These are phyloP conservation scores for Nemania sp. DNA, from an alignment of 2,329 filamentous ascomycete genomes.

Conservation along the genomic window DNA sequence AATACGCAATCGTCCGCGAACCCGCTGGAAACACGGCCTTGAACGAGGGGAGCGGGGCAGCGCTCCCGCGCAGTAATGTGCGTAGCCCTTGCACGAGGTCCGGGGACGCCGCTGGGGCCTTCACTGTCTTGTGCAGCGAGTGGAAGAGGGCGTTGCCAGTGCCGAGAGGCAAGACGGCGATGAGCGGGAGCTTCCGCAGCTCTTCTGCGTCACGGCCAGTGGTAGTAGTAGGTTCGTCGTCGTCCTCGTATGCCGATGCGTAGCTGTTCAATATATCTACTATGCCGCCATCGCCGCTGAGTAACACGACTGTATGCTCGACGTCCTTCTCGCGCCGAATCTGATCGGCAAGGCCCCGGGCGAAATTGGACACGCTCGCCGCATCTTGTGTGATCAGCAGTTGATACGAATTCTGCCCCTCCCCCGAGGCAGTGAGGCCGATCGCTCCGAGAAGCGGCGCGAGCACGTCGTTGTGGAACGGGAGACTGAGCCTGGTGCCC, in stretches of 20 bases:
- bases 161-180: conserved; percentile 64
- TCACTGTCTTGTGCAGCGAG: conserved; percentile 63
- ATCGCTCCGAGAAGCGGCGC: conserved; percentile 57
- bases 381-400: conserved; percentile 67
- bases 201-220: not conserved
- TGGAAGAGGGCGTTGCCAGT: conserved; percentile 69
- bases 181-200: conserved; percentile 42
- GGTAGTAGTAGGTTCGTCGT: not conserved
- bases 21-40: conserved; percentile 63
- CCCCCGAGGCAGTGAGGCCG: conserved; percentile 41
- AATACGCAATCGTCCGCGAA: conserved; percentile 52
- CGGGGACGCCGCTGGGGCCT: conserved; percentile 47
- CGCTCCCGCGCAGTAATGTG: conserved; percentile 62
- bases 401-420: conserved; percentile 45
- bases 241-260: conserved; percentile 16
- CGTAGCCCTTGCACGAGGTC: conserved; percentile 56
- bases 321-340: conserved; percentile 5
- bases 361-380: conserved; percentile 68
- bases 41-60: conserved; percentile 65
- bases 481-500: conserved; percentile 61
- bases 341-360: conserved; percentile 46
- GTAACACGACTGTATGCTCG: conserved; percentile 69
- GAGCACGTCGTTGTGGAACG: conserved; percentile 61
- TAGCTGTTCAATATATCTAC: conserved; percentile 78
- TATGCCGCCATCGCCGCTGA: conserved; percentile 87